Percentiles rank a stretch among this genome's conserved stretches.
Evolutionary conservation across 768 basidiomycete genomes (phyloP).

Genomic region (Mycena galopus): DNA sequence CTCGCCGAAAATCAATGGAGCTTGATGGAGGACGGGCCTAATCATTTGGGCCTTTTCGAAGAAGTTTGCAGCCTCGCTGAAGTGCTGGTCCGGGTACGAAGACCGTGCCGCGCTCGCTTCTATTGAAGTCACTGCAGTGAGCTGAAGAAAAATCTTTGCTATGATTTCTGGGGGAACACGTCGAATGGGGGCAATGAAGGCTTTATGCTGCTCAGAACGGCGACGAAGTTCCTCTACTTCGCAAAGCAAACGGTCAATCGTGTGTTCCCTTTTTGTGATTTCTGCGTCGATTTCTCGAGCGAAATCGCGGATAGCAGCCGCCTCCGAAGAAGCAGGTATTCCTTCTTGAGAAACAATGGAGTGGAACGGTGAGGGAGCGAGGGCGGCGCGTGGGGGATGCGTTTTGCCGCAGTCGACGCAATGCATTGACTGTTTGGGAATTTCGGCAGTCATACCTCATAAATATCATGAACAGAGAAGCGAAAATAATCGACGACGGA

Average conservation of each 20-base stretch:
- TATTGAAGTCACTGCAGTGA: neutral
- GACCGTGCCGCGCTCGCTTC: neutral
- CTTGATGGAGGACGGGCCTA: neutral
- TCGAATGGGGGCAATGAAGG: constrained; percentile 13
- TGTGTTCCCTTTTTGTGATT: neutral
- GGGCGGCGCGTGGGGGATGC: neutral
- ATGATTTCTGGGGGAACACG: constrained; percentile 7
- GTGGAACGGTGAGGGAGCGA: constrained; percentile 5
- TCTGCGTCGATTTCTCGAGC: neutral
- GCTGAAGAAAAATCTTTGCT: constrained; percentile 15
- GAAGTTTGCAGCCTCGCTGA: too few relatives aligned
- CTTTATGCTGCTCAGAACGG: constrained; percentile 3
- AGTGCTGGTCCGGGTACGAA: too few relatives aligned
- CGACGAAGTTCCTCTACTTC: constrained; percentile 11
- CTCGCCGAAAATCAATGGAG: neutral
- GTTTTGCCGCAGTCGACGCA: constrained; percentile 5
- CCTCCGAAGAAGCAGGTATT: neutral
- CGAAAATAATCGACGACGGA: too few relatives aligned
- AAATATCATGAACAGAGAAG: too few relatives aligned
- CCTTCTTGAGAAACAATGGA: neutral
- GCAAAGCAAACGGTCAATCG: neutral
- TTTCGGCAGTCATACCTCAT: too few relatives aligned
- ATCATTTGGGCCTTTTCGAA: neutral
- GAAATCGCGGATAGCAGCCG: neutral
- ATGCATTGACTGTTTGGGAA: too few relatives aligned